These are phyloP conservation scores for Phaeosphaeria sp. DNA, from an alignment of 2,329 filamentous ascomycete species.

Conservation along the genomic window DNA sequence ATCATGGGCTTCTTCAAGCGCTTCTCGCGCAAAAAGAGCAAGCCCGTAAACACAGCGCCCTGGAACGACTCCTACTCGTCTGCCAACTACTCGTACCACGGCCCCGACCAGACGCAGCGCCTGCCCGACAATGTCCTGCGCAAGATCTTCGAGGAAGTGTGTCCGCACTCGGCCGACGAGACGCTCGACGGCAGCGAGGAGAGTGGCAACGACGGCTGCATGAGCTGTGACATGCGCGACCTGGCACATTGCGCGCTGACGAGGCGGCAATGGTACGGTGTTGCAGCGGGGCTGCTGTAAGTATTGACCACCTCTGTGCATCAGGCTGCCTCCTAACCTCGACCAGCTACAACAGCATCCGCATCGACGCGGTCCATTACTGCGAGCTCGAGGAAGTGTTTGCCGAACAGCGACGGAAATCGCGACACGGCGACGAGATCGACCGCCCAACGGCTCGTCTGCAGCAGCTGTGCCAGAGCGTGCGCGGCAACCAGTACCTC, in stretches of 20 bases:
- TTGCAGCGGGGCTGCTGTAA: slow-evolving; percentile 68
- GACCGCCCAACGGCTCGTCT: slow-evolving; percentile 80
- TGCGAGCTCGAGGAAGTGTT: slow-evolving; percentile 86
- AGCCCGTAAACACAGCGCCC: slow-evolving; percentile 26
- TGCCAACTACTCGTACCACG: slow-evolving; percentile 37
- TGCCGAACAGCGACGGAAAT: slow-evolving; percentile 69
- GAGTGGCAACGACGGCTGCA: slow-evolving; percentile 79
- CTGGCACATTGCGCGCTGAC: slow-evolving; percentile 80
- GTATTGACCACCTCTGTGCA: slow-evolving; percentile 42
- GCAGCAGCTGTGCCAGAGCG: slow-evolving; percentile 78
- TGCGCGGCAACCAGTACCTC: slow-evolving; percentile 76
- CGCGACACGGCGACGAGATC: slow-evolving; percentile 76
- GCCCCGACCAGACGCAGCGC: slow-evolving; percentile 52
- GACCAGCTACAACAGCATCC: slow-evolving; percentile 81
- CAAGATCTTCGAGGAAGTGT: slow-evolving; percentile 81
- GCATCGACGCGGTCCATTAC: slow-evolving; percentile 94
- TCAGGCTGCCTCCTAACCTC: slow-evolving; percentile 10
- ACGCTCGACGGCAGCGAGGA: slow-evolving; percentile 81
- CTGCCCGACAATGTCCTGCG: slow-evolving; percentile 75
- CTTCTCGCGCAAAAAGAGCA: slow-evolving; percentile 52
- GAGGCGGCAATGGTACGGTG: slow-evolving; percentile 72
- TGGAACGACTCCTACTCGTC: slow-evolving; percentile 41
- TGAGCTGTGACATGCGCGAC: slow-evolving; percentile 92
- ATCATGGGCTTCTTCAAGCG: slow-evolving; percentile 60
- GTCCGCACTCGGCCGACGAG: slow-evolving; percentile 77